Conservation (phyloP, 2,329 filamentous ascomycete species). For the Aaosphaeria arxii region DNA sequence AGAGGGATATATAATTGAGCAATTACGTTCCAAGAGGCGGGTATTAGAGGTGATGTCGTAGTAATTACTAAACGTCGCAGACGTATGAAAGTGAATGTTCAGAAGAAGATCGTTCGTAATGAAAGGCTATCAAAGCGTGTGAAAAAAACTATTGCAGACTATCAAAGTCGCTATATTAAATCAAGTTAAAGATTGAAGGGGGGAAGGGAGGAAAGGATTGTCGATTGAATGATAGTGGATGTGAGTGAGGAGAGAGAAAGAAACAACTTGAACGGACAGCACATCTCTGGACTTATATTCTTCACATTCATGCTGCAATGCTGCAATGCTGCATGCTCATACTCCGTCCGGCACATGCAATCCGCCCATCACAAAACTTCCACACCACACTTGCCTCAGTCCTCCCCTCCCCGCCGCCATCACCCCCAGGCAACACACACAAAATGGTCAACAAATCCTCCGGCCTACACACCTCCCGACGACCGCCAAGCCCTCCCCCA, state of each 20-base stretch:
- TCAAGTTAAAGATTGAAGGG: conserved; percentile 14
- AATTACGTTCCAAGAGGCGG: conserved; percentile 1
- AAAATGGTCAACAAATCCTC: too few species aligned
- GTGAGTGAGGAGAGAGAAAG: conserved; percentile 15
- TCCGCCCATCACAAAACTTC: too few species aligned
- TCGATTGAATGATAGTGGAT: conserved; percentile 7
- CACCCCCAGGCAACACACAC: too few species aligned
- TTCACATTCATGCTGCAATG: not conserved
- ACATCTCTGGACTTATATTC: conserved; percentile 26
- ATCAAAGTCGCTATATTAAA: conserved; percentile 31
- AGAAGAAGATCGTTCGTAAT: conserved; percentile 2
- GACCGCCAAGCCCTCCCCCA: too few species aligned
- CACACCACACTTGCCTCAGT: too few species aligned
- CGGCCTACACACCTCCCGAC: too few species aligned
- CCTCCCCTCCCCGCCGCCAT: too few species aligned
- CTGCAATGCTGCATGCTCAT: too few species aligned
- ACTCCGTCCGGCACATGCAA: not conserved
- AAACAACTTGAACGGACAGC: conserved; percentile 1
- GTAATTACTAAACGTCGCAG: conserved; percentile 29
- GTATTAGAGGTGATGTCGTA: conserved; percentile 13
- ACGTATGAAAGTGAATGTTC: conserved; percentile 10
- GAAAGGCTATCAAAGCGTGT: conserved; percentile 10
- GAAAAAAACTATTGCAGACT: conserved; percentile 19
- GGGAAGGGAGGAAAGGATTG: conserved; percentile 12
- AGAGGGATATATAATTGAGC: conserved; percentile 6